Base-by-base conservation (phyloP, 495 filamentous ascomycete genomes). In the Symbiotaphrina buchneri region DNA sequence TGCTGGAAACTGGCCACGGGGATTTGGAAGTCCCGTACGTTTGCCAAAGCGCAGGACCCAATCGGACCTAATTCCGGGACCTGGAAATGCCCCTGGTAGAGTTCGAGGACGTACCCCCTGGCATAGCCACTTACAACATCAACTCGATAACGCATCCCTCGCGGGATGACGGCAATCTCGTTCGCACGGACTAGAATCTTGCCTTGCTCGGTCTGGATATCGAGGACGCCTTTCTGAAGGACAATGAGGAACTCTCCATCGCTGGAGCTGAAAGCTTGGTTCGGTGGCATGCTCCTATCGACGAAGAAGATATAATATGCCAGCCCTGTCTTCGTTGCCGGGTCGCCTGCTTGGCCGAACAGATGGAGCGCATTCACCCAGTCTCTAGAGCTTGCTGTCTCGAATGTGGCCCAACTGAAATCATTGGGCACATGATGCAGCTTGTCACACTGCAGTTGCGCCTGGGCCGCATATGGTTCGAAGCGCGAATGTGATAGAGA, bases 191-290 rank as follows among this genome's bases (percentile, higher is more conserved):
- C 65, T n/a, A 87, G 54, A 13, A 93, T 52, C 38, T 66, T 65
- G 7, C 83, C 83, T 18, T 90, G 52, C 51, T 93, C 83, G 0
- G 83, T 84, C 41, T 75, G 72, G 33, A 93, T 79, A 42, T 91
- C 75, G 28, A 93, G 59, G 20, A 68, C 68, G 10, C 83, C 83
- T 40, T 84, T 71, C 46, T 91, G 81, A 0, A 69, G 62, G 7
- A 91, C 82, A 38, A 93, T 73, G 24, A 93, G 51, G 43, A 90
- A 69, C 49, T 93, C 83, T 0, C 83, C 83, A 43, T 93, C 83
- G 0, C 80, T 73, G n/a, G 73, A 81, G 51, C 85, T 91, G 47
- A 85, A 91, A 0, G 79, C 81, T 27, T 65, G 55, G 28, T 68
- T 58, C 2, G 41, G 26, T 25, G 59, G 59, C 83, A 93, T 93